Base-by-base conservation (phyloP, 1,284 basidiomycete genomes). In the Anthracocystis walkeri region DNA sequence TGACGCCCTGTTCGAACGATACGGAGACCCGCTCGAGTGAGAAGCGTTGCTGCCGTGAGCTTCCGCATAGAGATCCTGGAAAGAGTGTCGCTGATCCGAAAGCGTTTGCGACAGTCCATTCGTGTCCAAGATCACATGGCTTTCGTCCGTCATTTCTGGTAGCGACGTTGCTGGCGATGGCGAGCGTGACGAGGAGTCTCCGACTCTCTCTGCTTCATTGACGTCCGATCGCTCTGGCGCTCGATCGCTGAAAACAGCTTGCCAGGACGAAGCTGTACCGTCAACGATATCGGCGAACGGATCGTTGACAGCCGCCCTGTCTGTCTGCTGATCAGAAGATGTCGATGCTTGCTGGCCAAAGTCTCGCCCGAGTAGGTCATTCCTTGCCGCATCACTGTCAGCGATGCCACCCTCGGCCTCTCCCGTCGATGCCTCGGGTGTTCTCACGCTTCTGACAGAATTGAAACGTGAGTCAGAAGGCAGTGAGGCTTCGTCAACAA, bases 81-180 rank as follows among this genome's bases (percentile, higher is more conserved):
- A 60, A 4, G 70, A 63, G 16, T 57, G 41, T 14, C 65, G 65
- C 33, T 74, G 71, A 23, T 74, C 71, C 16, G 71, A 69, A 2
- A 74, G 65, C 2, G 71, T 74, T 33, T 74, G 71, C 21, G 71
- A 74, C 4, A 74, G 71, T 7, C 71, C 71, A 18, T 65, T 69
- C 3, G 71, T 74, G 48, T 74, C 65, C 29, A 74, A 42, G 1
- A 58, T 50, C 31, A 71, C 27, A n/a, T 71, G 63, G 4, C 49
- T 51, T 48, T 65, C 55, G 10, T 71, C 68, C 3, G 29, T 27
- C 25, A 25, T 7, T 12, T 42, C 50, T n/a, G 40, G 41, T 18
- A 12, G 21, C 2, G 46, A 25, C n/a, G 16, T 18, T 3, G 60
- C 3, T 20, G 3, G 25, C 31, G n/a, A 38, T 38, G 11, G 35